Evolutionary conservation across 2,329 filamentous ascomycete species (phyloP), one percentile per base, ranked within the genome.

Genomic region (Neospermospora avenae): DNA sequence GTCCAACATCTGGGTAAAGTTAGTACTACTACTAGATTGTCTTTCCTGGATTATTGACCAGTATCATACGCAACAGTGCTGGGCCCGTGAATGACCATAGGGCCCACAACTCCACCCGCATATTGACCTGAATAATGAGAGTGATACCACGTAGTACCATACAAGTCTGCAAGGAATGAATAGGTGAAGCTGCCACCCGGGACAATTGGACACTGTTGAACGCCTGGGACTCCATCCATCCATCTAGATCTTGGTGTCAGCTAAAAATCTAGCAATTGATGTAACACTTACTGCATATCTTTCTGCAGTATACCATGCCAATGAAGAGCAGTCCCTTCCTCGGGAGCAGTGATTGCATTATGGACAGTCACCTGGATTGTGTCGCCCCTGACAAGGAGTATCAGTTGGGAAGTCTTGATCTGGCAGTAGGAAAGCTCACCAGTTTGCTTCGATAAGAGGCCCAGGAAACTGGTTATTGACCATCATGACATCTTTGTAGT

Each of bases 201-300:
- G 0, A 82, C 75, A 60, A 90, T 84, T 2, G 88, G 87, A 64
- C 88, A 91, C 71, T 91, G 86, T 5, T 78, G 78, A 20, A 83
- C 72, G 18, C 78, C 75, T 45, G 75, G 75, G 0, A 77, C 75
- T 8, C 79, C 78, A 63, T 81, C 79, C 64, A 74, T 72, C 60
- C 76, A 70, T 31, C 48, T 51, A 1, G 8, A 10, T 11, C 5
- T 7, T 5, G 18, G 5, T 22, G 2, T 51, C 28, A 51, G 48
- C 31, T 10, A 4, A 22, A 2, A 10, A 7, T 14, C n/a, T 10
- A 13, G 8, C 18, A 35, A 14, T 7, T 11, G 5, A 20, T 13
- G 20, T 4, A 14, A 35, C 14, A 35, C 48, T 22, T 35, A 51
- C 48, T 62, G 68, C 41, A 65, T 70, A 16, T 56, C 61, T 31